Evolutionary conservation across 2,329 filamentous ascomycete species (phyloP), one percentile per base, ranked within the genome.

Genomic region (Ophiostoma populinum): DNA sequence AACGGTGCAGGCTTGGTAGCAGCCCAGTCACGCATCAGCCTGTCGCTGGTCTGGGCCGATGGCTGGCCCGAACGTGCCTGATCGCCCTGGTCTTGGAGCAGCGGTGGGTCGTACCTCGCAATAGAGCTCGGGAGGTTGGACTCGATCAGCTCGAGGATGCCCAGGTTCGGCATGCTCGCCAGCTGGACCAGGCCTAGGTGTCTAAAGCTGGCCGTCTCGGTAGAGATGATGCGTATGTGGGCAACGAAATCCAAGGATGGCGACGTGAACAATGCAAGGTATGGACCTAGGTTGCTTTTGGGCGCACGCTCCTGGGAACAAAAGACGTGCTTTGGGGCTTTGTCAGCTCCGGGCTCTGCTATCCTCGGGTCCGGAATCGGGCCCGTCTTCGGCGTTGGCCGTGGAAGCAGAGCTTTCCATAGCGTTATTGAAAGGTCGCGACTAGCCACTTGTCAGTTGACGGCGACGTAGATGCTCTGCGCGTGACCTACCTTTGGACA

Each of bases 1-100:
- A 70, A 69, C 0, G 62, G 53, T 7, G 53, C 45, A 1, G 50
- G 42, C 24, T 49, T 49, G 15, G 26, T 16, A 30, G 56, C 51
- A 1, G 56, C 53, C 62, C 63, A 68, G 16, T 56, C 57, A 22
- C 56, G 52, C 15, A 68, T 37, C 3, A 68, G 49, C 6, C 59
- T 51, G 41, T 69, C 63, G 25, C 44, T 61, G 6, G 66, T 27
- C n/a, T 38, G 36, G 6, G 19, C 19, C 8, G 30, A 32, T 9
- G 4, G 7, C n/a, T 22, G 17, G 8, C 8, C 6, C 13, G 7
- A 10, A 15, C 7, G 17, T 7, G 2, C 13, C 12, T 1, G 7
- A 7, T 5, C 7, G 22, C 10, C 21, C 13, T 18, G 19, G 22
- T 15, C 5, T 9, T 28, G 11, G 17, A 20, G 5, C 10, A 24